phyloP scores from a whole-genome alignment of 805 yeast species.

The Saccharomycopsis fodiens region DNA sequence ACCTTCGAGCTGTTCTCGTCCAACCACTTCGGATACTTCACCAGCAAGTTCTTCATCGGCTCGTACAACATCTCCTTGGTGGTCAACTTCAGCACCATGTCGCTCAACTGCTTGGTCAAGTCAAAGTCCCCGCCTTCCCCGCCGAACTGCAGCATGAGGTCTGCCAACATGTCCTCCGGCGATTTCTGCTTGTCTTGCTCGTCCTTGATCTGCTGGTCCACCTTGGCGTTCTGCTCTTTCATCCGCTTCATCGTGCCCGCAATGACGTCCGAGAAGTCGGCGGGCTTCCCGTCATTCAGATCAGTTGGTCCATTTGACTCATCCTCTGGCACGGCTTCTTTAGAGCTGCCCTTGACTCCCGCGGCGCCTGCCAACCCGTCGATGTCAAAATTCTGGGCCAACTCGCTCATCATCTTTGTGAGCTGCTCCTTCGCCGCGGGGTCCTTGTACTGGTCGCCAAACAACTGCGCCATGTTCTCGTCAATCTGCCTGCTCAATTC shows the following conservation, averaged over 20 bases:
- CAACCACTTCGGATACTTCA: conserved; percentile 69
- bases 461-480: conserved; percentile 22
- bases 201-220: conserved; percentile 50
- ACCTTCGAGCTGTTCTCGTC: conserved; percentile 40
- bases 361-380: conserved; percentile 22
- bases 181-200: conserved; percentile 33
- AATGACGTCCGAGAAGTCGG: conserved; percentile 63
- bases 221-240: conserved; percentile 64
- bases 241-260: conserved; percentile 73
- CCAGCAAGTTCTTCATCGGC: conserved; percentile 74
- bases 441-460: conserved; percentile 15
- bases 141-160: conserved; percentile 35
- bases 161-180: conserved; percentile 56
- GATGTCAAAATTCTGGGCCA: conserved; percentile 25
- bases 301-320: neutral
- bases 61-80: conserved; percentile 82
- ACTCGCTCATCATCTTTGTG: conserved; percentile 10
- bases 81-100: conserved; percentile 74
- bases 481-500: conserved; percentile 27
- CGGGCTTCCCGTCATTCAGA: conserved; percentile 5
- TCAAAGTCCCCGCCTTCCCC: conserved; percentile 42
- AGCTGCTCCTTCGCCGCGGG: conserved; percentile 13
- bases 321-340: neutral
- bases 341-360: neutral
- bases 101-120: conserved; percentile 54